A percentile compares a stretch with the other conserved stretches of the same genome.
phyloP scores from a whole-genome alignment of 345 rosid genomes.

The Cardamine chenopodiifolia region DNA sequence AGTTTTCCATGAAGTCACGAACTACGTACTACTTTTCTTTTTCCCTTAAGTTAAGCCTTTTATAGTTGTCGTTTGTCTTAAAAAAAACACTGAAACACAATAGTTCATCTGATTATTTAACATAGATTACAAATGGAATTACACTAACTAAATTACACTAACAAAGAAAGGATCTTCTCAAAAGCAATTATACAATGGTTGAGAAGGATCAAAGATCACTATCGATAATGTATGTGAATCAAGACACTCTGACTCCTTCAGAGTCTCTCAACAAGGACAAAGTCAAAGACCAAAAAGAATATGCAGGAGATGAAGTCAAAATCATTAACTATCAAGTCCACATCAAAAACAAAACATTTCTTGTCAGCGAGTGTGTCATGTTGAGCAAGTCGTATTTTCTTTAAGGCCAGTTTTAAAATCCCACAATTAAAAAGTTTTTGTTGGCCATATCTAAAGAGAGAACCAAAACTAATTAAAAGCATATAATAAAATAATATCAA shows the following conservation, averaged over 20 bases:
- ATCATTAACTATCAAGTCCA: not conserved
- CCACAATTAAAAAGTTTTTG: not conserved
- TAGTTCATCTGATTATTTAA: no score
- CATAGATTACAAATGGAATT: no score
- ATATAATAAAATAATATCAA: conserved; percentile 23
- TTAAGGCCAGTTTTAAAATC: not conserved
- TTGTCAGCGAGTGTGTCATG: not conserved
- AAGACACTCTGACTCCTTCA: not conserved
- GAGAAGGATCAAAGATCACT: not conserved
- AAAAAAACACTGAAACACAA: no score
- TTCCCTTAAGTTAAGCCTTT: no score
- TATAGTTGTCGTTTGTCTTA: no score
- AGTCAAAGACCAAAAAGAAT: not conserved
- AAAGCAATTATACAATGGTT: no score
- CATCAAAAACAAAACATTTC: not conserved
- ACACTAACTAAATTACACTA: no score
- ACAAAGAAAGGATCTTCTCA: no score
- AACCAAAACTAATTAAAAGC: conserved; percentile 7
- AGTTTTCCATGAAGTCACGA: no score
- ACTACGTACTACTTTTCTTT: no score
- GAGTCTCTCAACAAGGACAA: not conserved
- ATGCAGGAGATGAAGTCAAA: not conserved
- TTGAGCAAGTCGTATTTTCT: not conserved
- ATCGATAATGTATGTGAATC: not conserved
- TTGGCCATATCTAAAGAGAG: not conserved